These are phyloP conservation scores for Hortiboletus campestris DNA, from an alignment of 768 basidiomycete genomes.

Conservation along the genomic window DNA sequence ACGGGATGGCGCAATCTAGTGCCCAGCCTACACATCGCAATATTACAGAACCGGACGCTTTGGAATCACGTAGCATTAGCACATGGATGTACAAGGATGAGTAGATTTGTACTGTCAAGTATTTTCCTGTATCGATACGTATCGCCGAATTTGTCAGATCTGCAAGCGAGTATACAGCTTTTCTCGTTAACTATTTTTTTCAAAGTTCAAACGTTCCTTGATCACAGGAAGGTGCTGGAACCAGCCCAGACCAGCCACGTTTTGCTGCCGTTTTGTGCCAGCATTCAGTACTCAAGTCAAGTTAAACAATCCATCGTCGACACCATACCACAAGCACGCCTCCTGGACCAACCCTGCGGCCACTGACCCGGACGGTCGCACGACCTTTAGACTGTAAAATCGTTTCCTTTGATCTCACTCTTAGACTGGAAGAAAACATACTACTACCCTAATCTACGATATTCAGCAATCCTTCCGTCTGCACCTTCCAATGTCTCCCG, in stretches of 20 bases:
- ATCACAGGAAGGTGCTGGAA: not conserved
- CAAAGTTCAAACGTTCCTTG: not conserved
- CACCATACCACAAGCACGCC: constrained; percentile 11
- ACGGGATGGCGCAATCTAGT: constrained; percentile 56
- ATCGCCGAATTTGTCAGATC: constrained; percentile 7
- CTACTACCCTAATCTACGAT: constrained; percentile 21
- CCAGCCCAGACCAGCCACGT: not conserved
- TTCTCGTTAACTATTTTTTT: not conserved
- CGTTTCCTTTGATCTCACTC: constrained; percentile 4
- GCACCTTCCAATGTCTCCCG: constrained; percentile 48
- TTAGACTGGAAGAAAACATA: constrained; percentile 22
- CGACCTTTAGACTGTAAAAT: constrained; percentile 17
- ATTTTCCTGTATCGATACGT: not conserved
- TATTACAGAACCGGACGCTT: not conserved
- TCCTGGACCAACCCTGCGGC: not conserved
- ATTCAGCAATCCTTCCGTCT: constrained; percentile 14
- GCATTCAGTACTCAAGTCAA: not conserved
- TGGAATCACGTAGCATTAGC: not conserved
- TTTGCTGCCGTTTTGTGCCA: constrained; percentile 1
- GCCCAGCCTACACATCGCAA: not conserved
- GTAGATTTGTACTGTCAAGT: not conserved
- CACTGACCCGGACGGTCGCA: not conserved
- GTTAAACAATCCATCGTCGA: not conserved
- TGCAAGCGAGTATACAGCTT: not conserved
- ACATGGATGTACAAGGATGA: not conserved